phyloP scores from a whole-genome alignment of 1,284 basidiomycete genomes.

The Apiotrichum domesticum region DNA sequence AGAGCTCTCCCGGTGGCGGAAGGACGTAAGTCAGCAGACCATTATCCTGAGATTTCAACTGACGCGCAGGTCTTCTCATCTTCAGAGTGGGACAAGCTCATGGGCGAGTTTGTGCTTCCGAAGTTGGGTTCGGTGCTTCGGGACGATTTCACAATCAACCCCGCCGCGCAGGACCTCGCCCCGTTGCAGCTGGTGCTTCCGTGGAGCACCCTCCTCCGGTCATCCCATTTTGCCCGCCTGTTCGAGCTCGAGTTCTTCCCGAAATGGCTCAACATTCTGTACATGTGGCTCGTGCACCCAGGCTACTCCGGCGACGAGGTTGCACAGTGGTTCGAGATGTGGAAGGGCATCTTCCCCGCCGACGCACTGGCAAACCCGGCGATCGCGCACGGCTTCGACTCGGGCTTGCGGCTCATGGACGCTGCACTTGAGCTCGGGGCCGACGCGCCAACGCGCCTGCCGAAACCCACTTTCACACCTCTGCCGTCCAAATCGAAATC shows the following conservation, averaged over 20 bases:
- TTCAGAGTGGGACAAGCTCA: slow-evolving; percentile 81
- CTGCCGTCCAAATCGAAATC: slow-evolving; percentile 4
- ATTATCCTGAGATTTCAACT: slow-evolving; percentile 54
- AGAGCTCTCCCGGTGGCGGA: slow-evolving; percentile 67
- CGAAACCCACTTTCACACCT: slow-evolving; percentile 57
- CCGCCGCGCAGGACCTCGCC: slow-evolving; percentile 77
- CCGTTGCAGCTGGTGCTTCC: slow-evolving; percentile 66
- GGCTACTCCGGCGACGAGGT: slow-evolving; percentile 81
- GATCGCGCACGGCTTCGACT: slow-evolving; percentile 70
- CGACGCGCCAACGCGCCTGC: slow-evolving; percentile 61
- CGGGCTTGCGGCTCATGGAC: slow-evolving; percentile 85
- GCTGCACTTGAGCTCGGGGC: slow-evolving; percentile 76
- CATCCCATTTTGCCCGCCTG: slow-evolving; percentile 70
- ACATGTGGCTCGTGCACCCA: slow-evolving; percentile 82
- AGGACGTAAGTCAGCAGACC: slow-evolving; percentile 55
- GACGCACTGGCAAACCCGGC: slow-evolving; percentile 59
- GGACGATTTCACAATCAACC: slow-evolving; percentile 79
- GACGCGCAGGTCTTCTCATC: slow-evolving; percentile 59
- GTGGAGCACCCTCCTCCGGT: slow-evolving; percentile 69
- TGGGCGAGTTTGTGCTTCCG: slow-evolving; percentile 84
- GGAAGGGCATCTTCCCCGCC: slow-evolving; percentile 75
- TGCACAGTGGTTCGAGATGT: slow-evolving; percentile 77
- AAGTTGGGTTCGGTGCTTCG: slow-evolving; percentile 75
- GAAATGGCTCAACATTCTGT: slow-evolving; percentile 88
- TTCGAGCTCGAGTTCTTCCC: slow-evolving; percentile 90